Conservation (phyloP, 2,329 filamentous ascomycete genomes). For the Fusarium sp. region DNA sequence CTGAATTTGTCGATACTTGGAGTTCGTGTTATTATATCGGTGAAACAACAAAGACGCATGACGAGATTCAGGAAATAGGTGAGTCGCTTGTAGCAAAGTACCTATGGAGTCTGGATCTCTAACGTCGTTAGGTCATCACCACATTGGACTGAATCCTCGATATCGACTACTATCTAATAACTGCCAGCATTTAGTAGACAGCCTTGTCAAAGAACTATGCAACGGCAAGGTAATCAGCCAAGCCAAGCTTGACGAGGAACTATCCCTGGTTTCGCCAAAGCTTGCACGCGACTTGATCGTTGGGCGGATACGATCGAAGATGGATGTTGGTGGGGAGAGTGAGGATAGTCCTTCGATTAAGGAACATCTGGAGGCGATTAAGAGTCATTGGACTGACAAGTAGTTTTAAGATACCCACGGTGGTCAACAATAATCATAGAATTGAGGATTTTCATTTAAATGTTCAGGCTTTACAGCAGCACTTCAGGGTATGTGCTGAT, state of each 20-base stretch:
- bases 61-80: slow-evolving; percentile 44
- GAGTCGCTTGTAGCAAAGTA: background rate
- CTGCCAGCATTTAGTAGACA: slow-evolving; percentile 45
- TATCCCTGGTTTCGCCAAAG: slow-evolving; percentile 38
- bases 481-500: background rate
- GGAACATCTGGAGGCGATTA: slow-evolving; percentile 39
- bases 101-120: background rate
- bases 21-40: slow-evolving; percentile 48
- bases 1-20: slow-evolving; percentile 45
- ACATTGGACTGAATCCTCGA: slow-evolving; percentile 33
- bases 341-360: slow-evolving; percentile 42
- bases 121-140: slow-evolving; percentile 31
- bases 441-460: background rate
- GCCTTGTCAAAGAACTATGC: slow-evolving; percentile 46
- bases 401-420: slow-evolving; percentile 16
- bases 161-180: slow-evolving; percentile 45
- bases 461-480: background rate
- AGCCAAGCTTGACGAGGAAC: slow-evolving; percentile 44
- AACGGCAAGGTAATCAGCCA: slow-evolving; percentile 47
- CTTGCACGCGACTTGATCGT: slow-evolving; percentile 46
- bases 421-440: background rate
- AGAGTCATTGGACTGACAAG: slow-evolving; percentile 26
- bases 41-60: slow-evolving; percentile 46
- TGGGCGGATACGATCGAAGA: slow-evolving; percentile 36
- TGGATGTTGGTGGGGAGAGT: slow-evolving; percentile 34